Evolutionary conservation across 2,329 filamentous ascomycete genomes (phyloP), one percentile per base, ranked within the genome.

Genomic region (Alternaria alternata): DNA sequence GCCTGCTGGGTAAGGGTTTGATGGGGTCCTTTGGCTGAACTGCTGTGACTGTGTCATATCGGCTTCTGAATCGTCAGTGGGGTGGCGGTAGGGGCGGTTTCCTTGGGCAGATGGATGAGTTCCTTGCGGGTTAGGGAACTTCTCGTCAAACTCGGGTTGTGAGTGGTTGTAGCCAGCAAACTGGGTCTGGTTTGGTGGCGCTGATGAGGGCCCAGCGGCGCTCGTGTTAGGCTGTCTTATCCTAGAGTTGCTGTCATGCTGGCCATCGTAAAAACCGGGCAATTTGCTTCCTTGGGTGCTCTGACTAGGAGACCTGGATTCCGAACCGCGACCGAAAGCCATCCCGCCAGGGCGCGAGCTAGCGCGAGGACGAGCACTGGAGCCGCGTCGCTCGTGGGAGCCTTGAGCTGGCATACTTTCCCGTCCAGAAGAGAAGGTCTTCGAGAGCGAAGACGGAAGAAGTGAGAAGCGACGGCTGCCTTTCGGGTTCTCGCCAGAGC

Each of bases 391-490:
- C 53, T 79, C 80, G 36, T 63, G 59, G 76, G 68, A 22, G 70
- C 73, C 14, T 65, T 69, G 51, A 30, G 78, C 71, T 44, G 75
- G 69, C 54, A 72, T 61, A 42, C 71, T 71, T 20, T 78, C 73
- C 43, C 79, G 74, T 44, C 80, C 75, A 41, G 75, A 74, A n/a
- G 71, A 80, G 73, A 78, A 78, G 54, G 76, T 82, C 64, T 80
- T 78, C 32, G 82, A 83, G 54, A 84, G 78, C n/a, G 80, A 82
- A 24, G 77, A 77, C 1, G 83, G 83, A 22, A 85, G 65, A 61
- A 85, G 79, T 1, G 83, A 85, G 72, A 85, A 86, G 32, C 83
- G 77, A 43, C 82, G 75, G 7, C 79, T 80, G 4, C 78, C 72
- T 57, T 83, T 80, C 36, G 71, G 54, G 32, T 54, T 68, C 16